phyloP scores from a whole-genome alignment of 2,329 filamentous ascomycete genomes.

The Diaporthe aspalathi region DNA sequence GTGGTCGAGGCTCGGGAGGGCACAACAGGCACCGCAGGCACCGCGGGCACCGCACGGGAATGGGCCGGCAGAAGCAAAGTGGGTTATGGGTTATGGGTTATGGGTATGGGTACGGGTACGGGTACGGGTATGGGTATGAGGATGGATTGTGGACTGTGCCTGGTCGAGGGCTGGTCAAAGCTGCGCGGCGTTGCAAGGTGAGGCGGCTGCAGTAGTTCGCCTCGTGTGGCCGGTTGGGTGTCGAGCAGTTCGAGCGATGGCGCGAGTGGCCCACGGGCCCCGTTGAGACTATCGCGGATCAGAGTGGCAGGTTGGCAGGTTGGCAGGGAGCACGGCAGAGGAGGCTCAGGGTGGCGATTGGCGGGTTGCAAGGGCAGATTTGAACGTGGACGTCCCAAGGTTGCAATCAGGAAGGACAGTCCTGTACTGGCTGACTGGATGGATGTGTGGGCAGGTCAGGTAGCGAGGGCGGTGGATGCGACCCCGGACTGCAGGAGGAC shows the following conservation, averaged over 20 bases:
- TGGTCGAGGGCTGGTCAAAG: slow-evolving; percentile 14
- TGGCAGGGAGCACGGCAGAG: background rate
- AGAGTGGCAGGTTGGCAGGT: no score
- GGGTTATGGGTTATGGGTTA: slow-evolving; percentile 1
- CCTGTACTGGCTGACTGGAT: no score
- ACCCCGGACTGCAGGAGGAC: slow-evolving; percentile 26
- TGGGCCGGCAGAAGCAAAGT: slow-evolving; percentile 29
- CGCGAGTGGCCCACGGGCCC: slow-evolving; percentile 11
- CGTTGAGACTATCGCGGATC: slow-evolving; percentile 4
- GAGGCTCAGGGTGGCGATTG: background rate
- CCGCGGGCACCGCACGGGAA: slow-evolving; percentile 15
- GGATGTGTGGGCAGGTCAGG: slow-evolving; percentile 9
- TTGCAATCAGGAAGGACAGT: background rate
- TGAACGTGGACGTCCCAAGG: background rate
- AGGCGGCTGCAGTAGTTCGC: slow-evolving; percentile 31
- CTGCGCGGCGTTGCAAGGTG: slow-evolving; percentile 6
- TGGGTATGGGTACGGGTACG: background rate
- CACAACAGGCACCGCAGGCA: background rate
- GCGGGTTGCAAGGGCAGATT: background rate
- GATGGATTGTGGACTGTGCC: background rate
- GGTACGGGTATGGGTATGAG: background rate
- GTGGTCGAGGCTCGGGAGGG: slow-evolving; percentile 13
- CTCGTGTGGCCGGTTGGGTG: slow-evolving; percentile 21
- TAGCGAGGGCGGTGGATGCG: slow-evolving; percentile 18
- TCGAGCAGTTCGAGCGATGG: slow-evolving; percentile 5